A percentile compares a stretch with the other conserved stretches of the same genome.
Conservation (phyloP, 2,329 filamentous ascomycete genomes). For the Penicillium sp. region DNA sequence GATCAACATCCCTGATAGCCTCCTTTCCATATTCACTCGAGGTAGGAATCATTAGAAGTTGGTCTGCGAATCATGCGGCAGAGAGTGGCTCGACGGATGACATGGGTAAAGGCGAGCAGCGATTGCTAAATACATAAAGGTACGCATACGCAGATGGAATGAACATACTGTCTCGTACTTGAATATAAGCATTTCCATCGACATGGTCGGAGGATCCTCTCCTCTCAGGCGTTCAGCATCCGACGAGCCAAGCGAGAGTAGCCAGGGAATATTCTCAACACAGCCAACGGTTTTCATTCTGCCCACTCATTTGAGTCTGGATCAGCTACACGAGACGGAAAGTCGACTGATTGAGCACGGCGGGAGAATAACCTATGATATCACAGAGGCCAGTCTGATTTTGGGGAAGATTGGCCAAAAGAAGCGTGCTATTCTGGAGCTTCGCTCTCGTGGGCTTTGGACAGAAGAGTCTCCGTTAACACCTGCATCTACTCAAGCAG, state of each 20-base stretch:
- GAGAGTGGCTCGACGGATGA: neutral
- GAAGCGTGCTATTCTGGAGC: constrained; percentile 72
- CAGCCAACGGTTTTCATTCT: constrained; percentile 71
- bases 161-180: neutral
- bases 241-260: neutral
- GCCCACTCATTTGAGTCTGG: constrained; percentile 63
- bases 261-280: constrained; percentile 31
- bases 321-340: constrained; percentile 64
- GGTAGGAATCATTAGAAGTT: no score
- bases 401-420: constrained; percentile 70
- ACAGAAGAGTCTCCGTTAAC: constrained; percentile 36
- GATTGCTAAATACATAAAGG: neutral
- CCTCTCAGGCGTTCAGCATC: constrained; percentile 1
- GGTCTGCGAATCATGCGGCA: neutral
- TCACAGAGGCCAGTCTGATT: constrained; percentile 69
- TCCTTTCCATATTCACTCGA: no score
- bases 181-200: neutral
- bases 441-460: constrained; percentile 64
- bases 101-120: neutral
- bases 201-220: neutral
- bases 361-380: constrained; percentile 66
- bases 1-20: neutral
- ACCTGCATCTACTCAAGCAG: neutral
- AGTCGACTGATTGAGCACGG: constrained; percentile 56
- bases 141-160: neutral